These are phyloP conservation scores for Lepiota brunneoincarnata DNA, from an alignment of 768 basidiomycete genomes.

Conservation along the genomic window DNA sequence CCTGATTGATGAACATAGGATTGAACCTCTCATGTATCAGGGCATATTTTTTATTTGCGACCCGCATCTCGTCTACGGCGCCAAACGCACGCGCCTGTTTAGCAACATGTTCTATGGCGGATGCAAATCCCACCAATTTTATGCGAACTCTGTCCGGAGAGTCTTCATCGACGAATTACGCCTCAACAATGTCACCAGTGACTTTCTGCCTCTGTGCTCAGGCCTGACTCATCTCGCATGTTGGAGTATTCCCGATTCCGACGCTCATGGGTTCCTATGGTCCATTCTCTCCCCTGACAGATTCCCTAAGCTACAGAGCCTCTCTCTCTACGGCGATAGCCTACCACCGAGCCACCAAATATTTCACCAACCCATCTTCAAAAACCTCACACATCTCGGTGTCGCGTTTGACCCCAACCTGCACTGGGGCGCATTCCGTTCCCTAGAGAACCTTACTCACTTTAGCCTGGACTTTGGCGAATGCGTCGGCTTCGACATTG, in stretches of 20 bases:
- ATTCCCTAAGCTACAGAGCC: not conserved
- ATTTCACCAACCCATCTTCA: constrained; percentile 1
- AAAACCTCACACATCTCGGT: constrained; percentile 4
- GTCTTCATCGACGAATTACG: constrained; percentile 4
- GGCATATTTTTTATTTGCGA: constrained; percentile 1
- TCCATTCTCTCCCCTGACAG: constrained; percentile 1
- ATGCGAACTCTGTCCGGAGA: not conserved
- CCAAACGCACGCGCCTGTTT: not conserved
- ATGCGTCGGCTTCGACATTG: not conserved
- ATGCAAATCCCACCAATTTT: not conserved
- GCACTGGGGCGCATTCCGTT: not conserved
- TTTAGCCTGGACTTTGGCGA: constrained; percentile 1
- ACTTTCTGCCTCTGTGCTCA: constrained; percentile 2
- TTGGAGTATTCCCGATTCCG: not conserved
- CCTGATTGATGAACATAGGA: not conserved
- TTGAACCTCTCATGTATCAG: constrained; percentile 12
- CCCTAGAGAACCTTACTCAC: not conserved
- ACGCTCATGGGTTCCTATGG: not conserved
- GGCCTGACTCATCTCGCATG: constrained; percentile 1
- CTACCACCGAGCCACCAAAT: not conserved
- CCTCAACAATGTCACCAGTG: not conserved
- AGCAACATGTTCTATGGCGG: not conserved
- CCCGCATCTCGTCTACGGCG: no score
- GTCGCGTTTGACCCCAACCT: not conserved
- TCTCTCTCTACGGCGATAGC: not conserved